A percentile compares a stretch with the other conserved stretches of the same genome.
phyloP scores from a whole-genome alignment of 108 stramenopile species.

The Mayamaea pseudoterrestris region DNA sequence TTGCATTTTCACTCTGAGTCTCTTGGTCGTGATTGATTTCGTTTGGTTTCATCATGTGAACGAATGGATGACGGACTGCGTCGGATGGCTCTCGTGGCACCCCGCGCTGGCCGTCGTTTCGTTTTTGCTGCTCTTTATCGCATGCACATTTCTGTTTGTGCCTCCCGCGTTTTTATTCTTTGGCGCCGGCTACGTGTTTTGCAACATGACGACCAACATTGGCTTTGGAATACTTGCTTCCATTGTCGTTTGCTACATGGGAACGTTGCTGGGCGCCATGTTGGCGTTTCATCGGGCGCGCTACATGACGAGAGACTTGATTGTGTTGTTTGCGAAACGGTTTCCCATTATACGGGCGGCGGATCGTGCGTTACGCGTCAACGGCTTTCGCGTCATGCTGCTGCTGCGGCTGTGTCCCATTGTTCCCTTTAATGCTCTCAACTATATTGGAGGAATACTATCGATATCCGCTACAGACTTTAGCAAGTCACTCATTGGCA shows the following conservation, averaged over 20 bases:
- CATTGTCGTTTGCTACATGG: constrained; percentile 40
- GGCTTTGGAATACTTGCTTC: constrained; percentile 43
- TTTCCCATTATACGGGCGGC: constrained; percentile 44
- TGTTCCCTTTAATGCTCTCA: constrained; percentile 54
- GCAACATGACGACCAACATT: constrained; percentile 31
- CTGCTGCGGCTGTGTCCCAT: constrained; percentile 47
- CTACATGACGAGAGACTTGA: constrained; percentile 50
- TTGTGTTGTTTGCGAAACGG: constrained; percentile 28
- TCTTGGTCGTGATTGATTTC: constrained; percentile 3
- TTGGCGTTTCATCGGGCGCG: constrained; percentile 49
- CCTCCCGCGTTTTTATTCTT: constrained; percentile 56
- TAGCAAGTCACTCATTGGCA: too few species aligned
- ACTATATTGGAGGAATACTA: constrained; percentile 38
- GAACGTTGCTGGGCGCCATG: constrained; percentile 31
- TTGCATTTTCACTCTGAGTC: not conserved
- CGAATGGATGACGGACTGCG: constrained; percentile 12
- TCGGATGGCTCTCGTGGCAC: constrained; percentile 50
- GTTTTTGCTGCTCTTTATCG: constrained; percentile 38
- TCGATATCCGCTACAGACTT: too few species aligned
- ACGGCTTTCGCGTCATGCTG: constrained; percentile 57
- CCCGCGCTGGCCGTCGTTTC: constrained; percentile 34
- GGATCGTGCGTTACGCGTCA: constrained; percentile 35
- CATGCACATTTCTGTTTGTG: constrained; percentile 56
- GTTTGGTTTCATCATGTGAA: not conserved
- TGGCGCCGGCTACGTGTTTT: constrained; percentile 67